Evolutionary conservation across 108 stramenopile genomes (phyloP), one percentile per base, ranked within the genome.

Genomic region (Nitzschia inconspicua): DNA sequence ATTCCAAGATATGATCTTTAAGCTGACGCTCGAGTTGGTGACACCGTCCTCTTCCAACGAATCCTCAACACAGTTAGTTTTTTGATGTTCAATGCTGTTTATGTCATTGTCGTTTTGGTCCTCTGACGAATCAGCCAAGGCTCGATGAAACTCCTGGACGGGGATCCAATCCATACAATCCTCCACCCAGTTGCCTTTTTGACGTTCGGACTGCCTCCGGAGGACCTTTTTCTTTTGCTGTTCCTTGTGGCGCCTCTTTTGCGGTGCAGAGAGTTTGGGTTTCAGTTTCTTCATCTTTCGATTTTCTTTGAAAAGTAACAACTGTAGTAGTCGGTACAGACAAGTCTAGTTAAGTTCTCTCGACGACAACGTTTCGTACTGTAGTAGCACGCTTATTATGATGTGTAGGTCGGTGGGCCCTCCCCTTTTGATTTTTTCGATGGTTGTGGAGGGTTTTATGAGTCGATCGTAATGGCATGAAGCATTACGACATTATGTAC

Each of bases 1-100:
- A 60, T 93, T 93, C 80, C 85, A 85, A n/a, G 77, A 77, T 8
- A 70, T 63, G 9, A 88, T 68, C 26, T 16, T 37, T 5, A 36
- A 3, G 18, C 4, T 35, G 34, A 20, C 13, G 13, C 4, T n/a
- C 18, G 23, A 23, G n/a, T 54, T 54, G 11, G 11, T 54, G 4
- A 3, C 16, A 8, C 44, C 26, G 23, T 25, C 26, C 7, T 19
- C 24, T 9, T 46, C 44, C 4, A 46, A 46, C 37, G 9, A 39
- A 2, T 47, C 20, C 18, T 14, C 9, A 18, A 18, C 0, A 9
- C 0, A 11, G 27, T 29, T 23, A 29, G 31, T 27, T 30, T 0
- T 27, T 29, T 27, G 10, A 30, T 51, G 0, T 2, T 20, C 44
- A 10, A 11, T 18, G 16, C 0, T 20, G 0, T 46, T 16, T 0